These are phyloP conservation scores for Lenwebbia sp. DNA, from an alignment of 345 rosid species.

Conservation along the genomic window DNA sequence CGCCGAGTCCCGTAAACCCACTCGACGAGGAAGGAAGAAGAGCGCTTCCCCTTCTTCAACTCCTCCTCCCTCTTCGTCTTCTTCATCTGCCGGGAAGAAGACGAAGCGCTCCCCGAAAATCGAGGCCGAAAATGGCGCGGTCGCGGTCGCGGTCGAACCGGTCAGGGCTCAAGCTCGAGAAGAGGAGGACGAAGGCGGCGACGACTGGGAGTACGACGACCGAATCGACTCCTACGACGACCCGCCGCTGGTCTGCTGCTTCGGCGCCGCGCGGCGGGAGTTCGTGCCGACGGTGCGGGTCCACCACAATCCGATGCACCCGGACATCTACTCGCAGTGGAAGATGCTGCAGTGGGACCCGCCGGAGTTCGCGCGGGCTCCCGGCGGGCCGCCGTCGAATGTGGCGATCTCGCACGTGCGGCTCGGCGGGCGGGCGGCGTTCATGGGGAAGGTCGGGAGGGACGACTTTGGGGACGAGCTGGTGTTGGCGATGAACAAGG, in stretches of 20 bases:
- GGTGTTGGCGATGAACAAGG: constrained; percentile 74
- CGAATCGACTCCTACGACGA: constrained; percentile 59
- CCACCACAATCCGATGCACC: constrained; percentile 68
- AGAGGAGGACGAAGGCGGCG: constrained; percentile 7
- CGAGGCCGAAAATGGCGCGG: constrained; percentile 1
- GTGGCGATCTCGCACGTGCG: constrained; percentile 83
- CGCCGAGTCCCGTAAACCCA: constrained; percentile 38
- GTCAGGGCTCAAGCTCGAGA: background rate
- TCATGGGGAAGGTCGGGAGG: constrained; percentile 85
- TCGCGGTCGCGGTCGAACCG: background rate
- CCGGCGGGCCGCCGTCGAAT: constrained; percentile 77
- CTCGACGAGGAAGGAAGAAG: constrained; percentile 60
- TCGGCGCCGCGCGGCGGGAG: constrained; percentile 76
- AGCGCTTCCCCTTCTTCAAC: constrained; percentile 16
- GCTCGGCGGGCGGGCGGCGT: constrained; percentile 85
- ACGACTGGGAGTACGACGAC: constrained; percentile 50
- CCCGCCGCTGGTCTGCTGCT: constrained; percentile 86
- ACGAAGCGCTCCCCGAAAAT: constrained; percentile 8
- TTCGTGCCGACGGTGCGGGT: constrained; percentile 81
- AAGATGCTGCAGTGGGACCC: constrained; percentile 96
- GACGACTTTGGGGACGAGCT: constrained; percentile 64
- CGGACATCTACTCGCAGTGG: constrained; percentile 83
- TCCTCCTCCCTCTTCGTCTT: background rate
- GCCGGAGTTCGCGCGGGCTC: constrained; percentile 79
- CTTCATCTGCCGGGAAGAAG: background rate